A percentile compares a stretch with the other conserved stretches of the same genome.
Conservation (phyloP, 2,329 filamentous ascomycete genomes). For the Xylariaceae sp. region DNA sequence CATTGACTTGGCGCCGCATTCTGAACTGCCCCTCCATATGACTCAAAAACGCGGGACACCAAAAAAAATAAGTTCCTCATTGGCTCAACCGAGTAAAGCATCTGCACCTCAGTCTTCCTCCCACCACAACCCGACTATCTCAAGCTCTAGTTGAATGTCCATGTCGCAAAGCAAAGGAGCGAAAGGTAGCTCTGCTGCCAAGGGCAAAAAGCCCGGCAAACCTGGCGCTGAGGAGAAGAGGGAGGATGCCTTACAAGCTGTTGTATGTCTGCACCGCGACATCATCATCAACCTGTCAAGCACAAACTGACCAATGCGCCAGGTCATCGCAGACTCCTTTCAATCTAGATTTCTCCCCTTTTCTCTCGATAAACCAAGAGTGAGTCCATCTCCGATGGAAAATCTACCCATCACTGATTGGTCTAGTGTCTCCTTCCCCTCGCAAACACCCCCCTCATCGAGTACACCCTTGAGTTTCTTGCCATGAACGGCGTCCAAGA, state of each 20-base stretch:
- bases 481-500: slow-evolving; percentile 94
- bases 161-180: slow-evolving; percentile 30
- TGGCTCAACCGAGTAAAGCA: too few relatives aligned
- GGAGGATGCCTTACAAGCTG: slow-evolving; percentile 53
- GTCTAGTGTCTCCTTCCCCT: slow-evolving; percentile 82
- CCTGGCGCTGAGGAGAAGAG: slow-evolving; percentile 50
- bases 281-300: background rate
- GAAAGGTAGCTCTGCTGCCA: slow-evolving; percentile 32
- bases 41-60: too few relatives aligned
- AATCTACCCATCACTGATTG: slow-evolving; percentile 15
- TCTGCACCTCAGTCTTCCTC: too few relatives aligned
- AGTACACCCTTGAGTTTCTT: slow-evolving; percentile 95
- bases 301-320: slow-evolving; percentile 15
- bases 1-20: too few relatives aligned
- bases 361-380: slow-evolving; percentile 81
- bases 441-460: slow-evolving; percentile 90
- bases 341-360: slow-evolving; percentile 89
- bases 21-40: too few relatives aligned
- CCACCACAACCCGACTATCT: too few relatives aligned
- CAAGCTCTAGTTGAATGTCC: too few relatives aligned
- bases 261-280: slow-evolving; percentile 19
- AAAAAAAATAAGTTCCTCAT: too few relatives aligned
- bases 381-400: slow-evolving; percentile 38
- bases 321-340: slow-evolving; percentile 92
- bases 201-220: slow-evolving; percentile 53